Conservation (phyloP, 768 basidiomycete species). For the Auricularia sp. region DNA sequence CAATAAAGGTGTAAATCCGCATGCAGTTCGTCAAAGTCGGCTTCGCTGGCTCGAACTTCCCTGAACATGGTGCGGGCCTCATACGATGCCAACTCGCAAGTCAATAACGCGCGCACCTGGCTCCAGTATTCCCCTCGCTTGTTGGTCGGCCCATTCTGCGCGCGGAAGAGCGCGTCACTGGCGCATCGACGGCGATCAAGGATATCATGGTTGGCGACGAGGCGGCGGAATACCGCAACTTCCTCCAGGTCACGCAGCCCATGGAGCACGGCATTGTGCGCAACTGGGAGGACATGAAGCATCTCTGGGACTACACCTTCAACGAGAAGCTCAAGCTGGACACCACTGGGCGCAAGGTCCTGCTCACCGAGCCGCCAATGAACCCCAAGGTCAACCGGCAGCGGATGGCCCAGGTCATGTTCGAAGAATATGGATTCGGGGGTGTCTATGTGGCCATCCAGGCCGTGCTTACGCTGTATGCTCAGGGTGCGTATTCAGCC, state of each 20-base stretch:
- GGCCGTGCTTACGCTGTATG: slow-evolving; percentile 95
- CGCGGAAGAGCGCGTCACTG: slow-evolving; percentile 89
- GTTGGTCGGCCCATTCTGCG: slow-evolving; percentile 95
- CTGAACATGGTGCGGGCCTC: slow-evolving; percentile 39
- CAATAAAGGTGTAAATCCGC: background rate
- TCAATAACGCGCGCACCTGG: background rate
- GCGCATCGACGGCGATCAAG: slow-evolving; percentile 59
- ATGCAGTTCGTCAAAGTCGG: slow-evolving; percentile 54
- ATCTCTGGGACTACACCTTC: slow-evolving; percentile 98
- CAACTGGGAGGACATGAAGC: slow-evolving; percentile 99
- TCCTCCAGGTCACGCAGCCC: slow-evolving; percentile 92
- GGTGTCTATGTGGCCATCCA: slow-evolving; percentile 98
- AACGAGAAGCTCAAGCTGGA: slow-evolving; percentile 88
- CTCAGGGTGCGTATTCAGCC: slow-evolving; percentile 67
- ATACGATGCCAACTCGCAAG: background rate
- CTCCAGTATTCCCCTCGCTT: slow-evolving; percentile 86
- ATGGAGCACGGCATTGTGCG: slow-evolving; percentile 99
- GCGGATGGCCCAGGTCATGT: slow-evolving; percentile 97
- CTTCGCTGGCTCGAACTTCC: slow-evolving; percentile 57
- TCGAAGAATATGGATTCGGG: slow-evolving; percentile 94
- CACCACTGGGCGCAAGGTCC: slow-evolving; percentile 74
- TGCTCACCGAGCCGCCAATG: slow-evolving; percentile 98
- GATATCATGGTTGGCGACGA: slow-evolving; percentile 99
- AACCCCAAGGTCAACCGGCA: slow-evolving; percentile 91
- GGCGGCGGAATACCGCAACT: slow-evolving; percentile 87